Evolutionary conservation across 164 flowering plant species (phyloP), one percentile per base, ranked within the genome.

Genomic region (Berberis thunbergii): DNA sequence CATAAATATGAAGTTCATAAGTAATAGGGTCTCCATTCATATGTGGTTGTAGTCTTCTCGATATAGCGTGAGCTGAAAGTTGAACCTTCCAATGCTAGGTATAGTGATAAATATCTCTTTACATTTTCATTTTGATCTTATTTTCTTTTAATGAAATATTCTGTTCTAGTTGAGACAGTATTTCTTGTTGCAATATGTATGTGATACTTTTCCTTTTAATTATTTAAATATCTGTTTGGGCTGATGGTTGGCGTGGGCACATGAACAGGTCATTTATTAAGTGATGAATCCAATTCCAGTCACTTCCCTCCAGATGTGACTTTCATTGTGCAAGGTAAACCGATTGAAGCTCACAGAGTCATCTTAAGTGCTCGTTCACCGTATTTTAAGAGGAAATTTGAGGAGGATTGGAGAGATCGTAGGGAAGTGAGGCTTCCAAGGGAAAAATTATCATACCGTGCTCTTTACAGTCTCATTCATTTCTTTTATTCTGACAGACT

Each of bases 401-500:
- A 78, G 78, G 75, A 73, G 7, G 89, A 84, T 41, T 91, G 99
- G 97, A 94, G 77, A 77, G 75, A 77, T 53, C 88, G 88, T n/a
- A 76, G 44, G 63, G 96, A 91, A 81, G 85, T 94, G 54, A 86
- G 90, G 69, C 79, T 91, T 50, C 74, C 90, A 4, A 81, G 72
- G 76, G 88, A 85, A 63, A 91, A 77, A 68, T 70, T 94, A 60
- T 83, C 93, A 55, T 89, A 89, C 76, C 78, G 83, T 52, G 96
- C 99, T 49, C 85, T 94, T 59, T 89, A 82, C 73, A 79, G 96
- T 73, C 86, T 94, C 69, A 71, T 94, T 67, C 93, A 91, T 80
- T 94, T 94, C 80, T 94, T 94, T 70, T 91, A 94, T 75, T 94
- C 96, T 57, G 97, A 94, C 66, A 82, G 96, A 73, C 86, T 94